Conservation (phyloP, 225 moss, liverwort and hornwort species). For the Asterella californica region DNA sequence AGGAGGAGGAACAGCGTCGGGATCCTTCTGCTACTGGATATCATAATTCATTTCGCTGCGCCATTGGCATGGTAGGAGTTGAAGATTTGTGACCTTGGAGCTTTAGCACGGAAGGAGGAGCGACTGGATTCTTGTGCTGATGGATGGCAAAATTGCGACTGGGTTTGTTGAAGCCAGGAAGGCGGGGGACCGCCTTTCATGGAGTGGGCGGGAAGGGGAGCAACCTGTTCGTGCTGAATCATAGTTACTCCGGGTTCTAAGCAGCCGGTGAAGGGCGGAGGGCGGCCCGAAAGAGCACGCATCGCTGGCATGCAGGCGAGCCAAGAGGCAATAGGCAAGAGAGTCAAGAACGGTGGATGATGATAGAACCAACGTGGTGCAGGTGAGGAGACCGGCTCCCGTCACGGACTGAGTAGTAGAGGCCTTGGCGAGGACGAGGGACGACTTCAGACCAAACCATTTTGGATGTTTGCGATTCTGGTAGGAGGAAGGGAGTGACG, state of each 20-base stretch:
- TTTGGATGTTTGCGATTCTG: not conserved
- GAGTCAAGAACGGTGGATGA: not conserved
- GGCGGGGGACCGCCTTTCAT: not conserved
- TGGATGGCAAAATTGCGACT: no score
- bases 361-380: not conserved
- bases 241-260: not conserved
- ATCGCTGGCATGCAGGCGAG: conserved; percentile 6
- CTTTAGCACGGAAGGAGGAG: no score
- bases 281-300: not conserved
- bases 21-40: not conserved
- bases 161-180: not conserved
- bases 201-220: not conserved
- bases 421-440: not conserved
- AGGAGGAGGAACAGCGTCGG: not conserved
- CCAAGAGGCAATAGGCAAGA: not conserved
- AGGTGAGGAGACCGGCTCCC: not conserved
- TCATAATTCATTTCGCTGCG: not conserved
- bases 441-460: not conserved
- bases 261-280: conserved; percentile 6
- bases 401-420: not conserved
- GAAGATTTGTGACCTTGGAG: no score
- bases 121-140: no score
- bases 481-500: not conserved
- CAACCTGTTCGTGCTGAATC: not conserved
- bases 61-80: no score